Conservation (phyloP, 192 early-diverging fungal genomes). For the Tieghemiomyces parasiticus region DNA sequence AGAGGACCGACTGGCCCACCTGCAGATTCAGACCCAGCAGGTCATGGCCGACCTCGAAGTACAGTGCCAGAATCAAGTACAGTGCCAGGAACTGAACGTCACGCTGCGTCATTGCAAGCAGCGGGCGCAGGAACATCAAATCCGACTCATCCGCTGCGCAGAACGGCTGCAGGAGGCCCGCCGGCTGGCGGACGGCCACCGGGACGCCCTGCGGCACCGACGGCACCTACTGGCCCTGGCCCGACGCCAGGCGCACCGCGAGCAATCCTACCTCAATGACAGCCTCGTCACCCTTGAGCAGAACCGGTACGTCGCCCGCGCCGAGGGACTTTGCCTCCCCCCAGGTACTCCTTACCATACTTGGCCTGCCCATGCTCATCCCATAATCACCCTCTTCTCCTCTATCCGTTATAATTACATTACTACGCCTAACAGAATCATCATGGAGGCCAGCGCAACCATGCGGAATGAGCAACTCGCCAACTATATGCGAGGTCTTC, state of each 20-base stretch:
- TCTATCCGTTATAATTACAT: too few species aligned
- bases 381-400: too few species aligned
- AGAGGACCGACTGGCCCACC: neutral
- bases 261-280: constrained; percentile 3
- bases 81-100: neutral
- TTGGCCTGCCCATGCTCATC: too few species aligned
- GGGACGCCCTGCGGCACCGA: constrained; percentile 2
- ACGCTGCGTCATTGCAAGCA: neutral
- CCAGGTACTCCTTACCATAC: too few species aligned
- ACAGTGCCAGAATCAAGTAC: neutral
- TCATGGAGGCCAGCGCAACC: neutral
- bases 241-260: neutral
- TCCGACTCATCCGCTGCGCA: neutral
- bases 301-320: neutral
- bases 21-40: neutral
- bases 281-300: constrained; percentile 1
- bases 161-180: neutral
- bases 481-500: neutral
- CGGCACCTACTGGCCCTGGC: neutral
- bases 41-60: neutral
- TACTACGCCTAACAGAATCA: too few species aligned
- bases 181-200: neutral
- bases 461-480: neutral
- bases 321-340: neutral
- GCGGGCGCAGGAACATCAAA: neutral